Evolutionary conservation across 768 basidiomycete genomes (phyloP), one percentile per base, ranked within the genome.

Genomic region (Fistulinella prunicolor): DNA sequence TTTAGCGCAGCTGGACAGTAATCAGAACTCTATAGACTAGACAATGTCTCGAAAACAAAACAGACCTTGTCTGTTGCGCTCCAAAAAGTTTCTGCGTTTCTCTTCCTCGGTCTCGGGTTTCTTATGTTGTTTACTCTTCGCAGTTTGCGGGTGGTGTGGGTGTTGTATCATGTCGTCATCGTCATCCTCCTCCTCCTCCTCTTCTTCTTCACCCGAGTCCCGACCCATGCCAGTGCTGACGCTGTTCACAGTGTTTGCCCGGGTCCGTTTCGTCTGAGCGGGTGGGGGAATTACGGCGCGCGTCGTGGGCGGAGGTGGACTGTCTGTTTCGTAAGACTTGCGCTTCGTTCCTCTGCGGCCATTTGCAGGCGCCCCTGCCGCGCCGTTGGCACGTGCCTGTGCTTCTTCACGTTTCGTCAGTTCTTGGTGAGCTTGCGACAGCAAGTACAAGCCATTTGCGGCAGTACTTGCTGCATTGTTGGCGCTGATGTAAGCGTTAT

Each of bases 41-140:
- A n/a, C n/a, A n/a, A n/a, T n/a, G n/a, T n/a, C n/a, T n/a, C n/a
- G n/a, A n/a, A n/a, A n/a, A n/a, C n/a, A n/a, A n/a, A n/a, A n/a
- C 50, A 17, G 22, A 97, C 95, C 95, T 80, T 98, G 96, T 60
- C 96, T 79, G 64, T 99, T 99, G 52, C 96, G 78, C 69, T 98
- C 96, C 51, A 99, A 71, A 70, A 99, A 98, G 70, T 97, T 98
- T 69, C 81, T 83, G 35, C 96, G 78, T 70, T 99, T 99, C 64
- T 98, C 96, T 68, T 98, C 96, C 66, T 99, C 96, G 0, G 95
- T 97, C 75, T 96, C 93, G 20, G 87, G 89, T 62, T 86, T 92
- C 68, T 89, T 93, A 44, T 57, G 57, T 43, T 65, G 58, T 38
- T 69, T 57, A 4, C 53, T 49, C 37, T 58, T 65, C 23, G 56